A percentile compares a stretch with the other conserved stretches of the same genome.
These are phyloP conservation scores for Phytophthora podocarpi DNA, from an alignment of 352 stramenopile genomes.

Conservation along the genomic window DNA sequence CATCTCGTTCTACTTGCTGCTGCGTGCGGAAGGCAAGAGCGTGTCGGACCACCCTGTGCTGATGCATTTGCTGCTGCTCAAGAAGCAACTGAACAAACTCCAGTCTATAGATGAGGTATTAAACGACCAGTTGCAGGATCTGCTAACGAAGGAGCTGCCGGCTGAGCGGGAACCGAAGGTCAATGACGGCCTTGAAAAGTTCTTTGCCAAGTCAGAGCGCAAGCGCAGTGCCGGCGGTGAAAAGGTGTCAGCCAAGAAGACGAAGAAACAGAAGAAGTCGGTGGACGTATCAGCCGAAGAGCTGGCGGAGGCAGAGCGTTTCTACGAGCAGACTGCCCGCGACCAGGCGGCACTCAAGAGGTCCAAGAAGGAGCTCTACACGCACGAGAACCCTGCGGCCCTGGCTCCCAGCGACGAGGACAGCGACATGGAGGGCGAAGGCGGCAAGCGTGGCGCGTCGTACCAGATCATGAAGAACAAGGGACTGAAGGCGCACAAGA, in stretches of 20 bases:
- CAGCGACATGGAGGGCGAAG: conserved; percentile 78
- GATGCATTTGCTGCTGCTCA: conserved; percentile 73
- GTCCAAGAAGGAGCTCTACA: conserved; percentile 82
- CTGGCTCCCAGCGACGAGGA: conserved; percentile 62
- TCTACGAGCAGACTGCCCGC: conserved; percentile 69
- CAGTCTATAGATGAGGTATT: conserved; percentile 58
- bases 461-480: conserved; percentile 99
- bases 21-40: conserved; percentile 81
- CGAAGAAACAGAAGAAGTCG: conserved; percentile 59
- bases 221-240: conserved; percentile 34
- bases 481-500: conserved; percentile 97
- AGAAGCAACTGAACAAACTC: conserved; percentile 79
- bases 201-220: conserved; percentile 51
- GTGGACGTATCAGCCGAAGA: conserved; percentile 47
- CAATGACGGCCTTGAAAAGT: conserved; percentile 74
- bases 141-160: conserved; percentile 73
- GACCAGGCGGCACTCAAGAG: conserved; percentile 62
- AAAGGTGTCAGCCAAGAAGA: conserved; percentile 27
- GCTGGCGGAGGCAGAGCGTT: conserved; percentile 62
- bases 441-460: conserved; percentile 90
- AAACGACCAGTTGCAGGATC: conserved; percentile 61
- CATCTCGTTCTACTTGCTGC: conserved; percentile 87
- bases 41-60: conserved; percentile 81
- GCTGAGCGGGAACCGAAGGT: conserved; percentile 39
- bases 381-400: conserved; percentile 57